Evolutionary conservation across 2,329 filamentous ascomycete genomes (phyloP), one percentile per base, ranked within the genome.

Genomic region (Penicillium concentricum): DNA sequence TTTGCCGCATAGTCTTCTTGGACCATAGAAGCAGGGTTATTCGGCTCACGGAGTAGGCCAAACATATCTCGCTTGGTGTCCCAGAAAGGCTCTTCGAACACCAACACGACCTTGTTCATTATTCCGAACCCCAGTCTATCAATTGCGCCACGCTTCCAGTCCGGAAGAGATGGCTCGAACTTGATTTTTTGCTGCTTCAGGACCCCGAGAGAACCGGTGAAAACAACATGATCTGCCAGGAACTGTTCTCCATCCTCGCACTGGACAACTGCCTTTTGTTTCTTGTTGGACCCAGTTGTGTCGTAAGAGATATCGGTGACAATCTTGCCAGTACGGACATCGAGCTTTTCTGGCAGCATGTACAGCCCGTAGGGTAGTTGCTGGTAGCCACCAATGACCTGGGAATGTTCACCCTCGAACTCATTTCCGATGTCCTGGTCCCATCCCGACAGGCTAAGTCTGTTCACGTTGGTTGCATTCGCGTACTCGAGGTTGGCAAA

Each of bases 401-500:
- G 93, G 1, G 91, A 91, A 72, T 99, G 95, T 60, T 90, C 87
- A 7, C 94, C 94, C 72, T 97, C 92, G 78, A 96, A 99, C 71
- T 99, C 94, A 67, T 99, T 97, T 0, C 94, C 94, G 48, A 92
- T 92, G 70, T 99, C 95, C 67, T 99, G 92, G 73, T 99, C 95
- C 91, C 95, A 97, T 0, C 92, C 88, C 8, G 88, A 86, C 15
- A 99, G 84, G 72, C 93, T 97, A 18, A 99, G 83, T 61, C 89
- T 88, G 62, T 89, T 87, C 53, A 96, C 86, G 63, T 92, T 95
- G 2, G 87, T 90, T 2, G 94, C 94, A 72, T 97, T 99, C 61
- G 93, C 95, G 71, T 99, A 99, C 74, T 99, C 94, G 15, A 99
- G 82, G 70, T 99, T 99, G 62, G 95, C 95, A 72, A 97, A 89